Conservation (phyloP, 2,329 filamentous ascomycete species). For the Fusarium sp. region DNA sequence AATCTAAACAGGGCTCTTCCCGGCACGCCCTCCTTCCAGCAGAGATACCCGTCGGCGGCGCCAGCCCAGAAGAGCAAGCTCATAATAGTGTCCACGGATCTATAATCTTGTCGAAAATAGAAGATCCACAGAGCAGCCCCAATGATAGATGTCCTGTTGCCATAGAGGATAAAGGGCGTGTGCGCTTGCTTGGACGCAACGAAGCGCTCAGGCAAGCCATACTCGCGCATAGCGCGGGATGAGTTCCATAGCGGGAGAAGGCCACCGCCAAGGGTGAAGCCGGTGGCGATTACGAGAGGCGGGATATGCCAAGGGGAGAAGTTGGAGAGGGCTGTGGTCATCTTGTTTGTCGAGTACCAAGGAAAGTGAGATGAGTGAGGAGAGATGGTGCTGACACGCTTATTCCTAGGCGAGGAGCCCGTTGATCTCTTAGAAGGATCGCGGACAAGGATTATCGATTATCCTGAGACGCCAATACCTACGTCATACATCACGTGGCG, state of each 20-base stretch:
- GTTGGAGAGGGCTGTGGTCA: no score
- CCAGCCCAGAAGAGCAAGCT: constrained; percentile 37
- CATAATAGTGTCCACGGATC: constrained; percentile 43
- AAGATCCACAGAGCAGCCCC: constrained; percentile 44
- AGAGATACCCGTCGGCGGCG: constrained; percentile 43
- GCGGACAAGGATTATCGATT: no score
- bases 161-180: constrained; percentile 48
- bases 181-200: constrained; percentile 51
- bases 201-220: constrained; percentile 53
- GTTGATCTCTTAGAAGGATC: no score
- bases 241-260: constrained; percentile 54
- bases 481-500: no score
- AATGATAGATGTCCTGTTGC: constrained; percentile 38
- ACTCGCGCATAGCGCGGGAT: constrained; percentile 51
- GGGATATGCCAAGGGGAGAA: constrained; percentile 48
- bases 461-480: no score
- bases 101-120: constrained; percentile 40
- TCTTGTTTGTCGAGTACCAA: no score
- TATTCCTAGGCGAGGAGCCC: no score
- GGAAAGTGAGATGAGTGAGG: no score
- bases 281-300: constrained; percentile 49
- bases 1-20: constrained; percentile 34
- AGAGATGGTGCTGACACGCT: no score
- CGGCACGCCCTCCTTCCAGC: constrained; percentile 42
- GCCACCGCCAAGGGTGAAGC: constrained; percentile 50